Evolutionary conservation across 352 stramenopile genomes (phyloP), one percentile per base, ranked within the genome.

Genomic region (Albugo laibachii): DNA sequence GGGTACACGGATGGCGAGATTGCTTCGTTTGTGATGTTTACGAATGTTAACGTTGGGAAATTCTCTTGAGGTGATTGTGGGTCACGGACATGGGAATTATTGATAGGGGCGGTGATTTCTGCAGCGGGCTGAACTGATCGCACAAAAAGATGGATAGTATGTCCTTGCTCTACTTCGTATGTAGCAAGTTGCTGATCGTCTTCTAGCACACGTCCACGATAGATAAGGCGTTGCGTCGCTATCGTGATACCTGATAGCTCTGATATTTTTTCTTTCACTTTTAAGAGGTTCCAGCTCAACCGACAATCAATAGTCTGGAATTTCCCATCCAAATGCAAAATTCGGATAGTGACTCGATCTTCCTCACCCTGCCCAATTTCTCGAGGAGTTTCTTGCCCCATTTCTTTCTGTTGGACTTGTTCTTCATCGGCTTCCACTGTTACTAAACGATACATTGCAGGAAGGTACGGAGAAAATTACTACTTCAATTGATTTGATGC

Each of bases 91-190:
- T 72, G 54, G 19, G 50, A 38, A 13, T 54, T 52, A 18, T 37
- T 48, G 6, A 47, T 35, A 11, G 45, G 40, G 8, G 48, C 41
- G 8, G 38, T 42, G n/a, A 69, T 64, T 49, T 85, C 69, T 0
- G 69, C 56, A 36, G 86, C 75, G 4, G 71, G 66, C 8, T 58
- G 71, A 1, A 62, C 65, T 58, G 75, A 59, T 15, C 79, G 65
- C 37, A 92, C 82, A 44, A 96, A 92, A 50, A 95, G 60, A 54
- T 96, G 85, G 38, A 96, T 69, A 10, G 78, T 95, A 52, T 94
- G 81, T 10, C 83, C 84, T 36, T 93, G 69, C 49, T 95, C 83
- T 3, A 96, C 69, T 41, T 92, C 91, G 59, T 94, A 95, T 15
- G 70, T 66, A 8, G 56, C 61, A 6, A 96, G 61, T 4, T 59